Conservation (phyloP, 306 rosid genomes). For the barrel medic (Medicago truncatula) region DNA sequence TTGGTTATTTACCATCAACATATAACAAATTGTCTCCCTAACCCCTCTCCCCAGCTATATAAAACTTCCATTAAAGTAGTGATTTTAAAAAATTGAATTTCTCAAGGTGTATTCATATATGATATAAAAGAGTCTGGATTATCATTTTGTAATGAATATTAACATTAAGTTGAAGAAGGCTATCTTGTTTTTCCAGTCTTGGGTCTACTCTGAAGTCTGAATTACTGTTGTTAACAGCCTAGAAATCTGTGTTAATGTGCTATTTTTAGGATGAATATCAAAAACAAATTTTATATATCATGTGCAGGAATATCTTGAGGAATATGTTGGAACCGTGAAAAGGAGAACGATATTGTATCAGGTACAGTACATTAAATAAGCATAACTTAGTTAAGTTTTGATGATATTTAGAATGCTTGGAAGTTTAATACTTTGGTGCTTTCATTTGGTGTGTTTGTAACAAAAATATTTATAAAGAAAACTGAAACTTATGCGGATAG, state of each 20-base stretch:
- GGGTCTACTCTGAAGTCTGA: neutral
- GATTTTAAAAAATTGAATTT: slow-evolving; percentile 11
- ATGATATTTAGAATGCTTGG: slow-evolving; percentile 20
- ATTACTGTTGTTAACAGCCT: slow-evolving; percentile 17
- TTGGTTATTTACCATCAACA: slow-evolving; percentile 29
- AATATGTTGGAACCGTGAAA: slow-evolving; percentile 67
- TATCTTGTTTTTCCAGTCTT: neutral
- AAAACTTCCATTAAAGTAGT: neutral
- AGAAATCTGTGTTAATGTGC: neutral
- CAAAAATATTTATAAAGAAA: slow-evolving; percentile 15
- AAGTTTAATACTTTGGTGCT: slow-evolving; percentile 24
- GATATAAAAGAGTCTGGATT: slow-evolving; percentile 22
- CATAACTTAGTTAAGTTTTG: slow-evolving; percentile 15
- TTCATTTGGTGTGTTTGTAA: slow-evolving; percentile 4
- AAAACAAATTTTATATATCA: slow-evolving; percentile 7
- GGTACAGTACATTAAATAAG: slow-evolving; percentile 51
- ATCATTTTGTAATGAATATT: slow-evolving; percentile 18
- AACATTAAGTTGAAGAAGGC: slow-evolving; percentile 15
- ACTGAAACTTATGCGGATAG: neutral
- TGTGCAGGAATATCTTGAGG: slow-evolving; percentile 95
- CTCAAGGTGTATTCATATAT: slow-evolving; percentile 25
- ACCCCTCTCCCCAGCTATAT: slow-evolving; percentile 9
- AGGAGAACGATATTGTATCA: slow-evolving; percentile 77
- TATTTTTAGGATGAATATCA: slow-evolving; percentile 30
- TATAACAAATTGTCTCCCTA: slow-evolving; percentile 25